These are phyloP conservation scores for Stentor coeruleus DNA, from an alignment of 73 alveolate species.

Conservation along the genomic window DNA sequence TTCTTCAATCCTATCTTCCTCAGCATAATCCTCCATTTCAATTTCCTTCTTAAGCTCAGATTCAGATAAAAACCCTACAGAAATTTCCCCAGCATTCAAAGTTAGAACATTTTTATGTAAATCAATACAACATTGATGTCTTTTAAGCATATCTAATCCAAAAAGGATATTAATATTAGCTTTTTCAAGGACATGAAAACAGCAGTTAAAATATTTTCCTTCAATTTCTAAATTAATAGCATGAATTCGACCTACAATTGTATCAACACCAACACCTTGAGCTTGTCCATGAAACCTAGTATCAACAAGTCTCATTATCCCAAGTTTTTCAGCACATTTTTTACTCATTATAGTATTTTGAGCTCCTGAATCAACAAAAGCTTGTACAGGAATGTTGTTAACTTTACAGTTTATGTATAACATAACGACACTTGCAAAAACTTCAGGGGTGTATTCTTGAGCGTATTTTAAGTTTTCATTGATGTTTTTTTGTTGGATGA, in stretches of 20 bases:
- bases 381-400: constrained; percentile 62
- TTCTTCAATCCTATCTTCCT: not conserved
- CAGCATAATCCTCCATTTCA: not conserved
- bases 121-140: constrained; percentile 84
- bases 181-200: constrained; percentile 73
- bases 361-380: constrained; percentile 92
- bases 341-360: constrained; percentile 75
- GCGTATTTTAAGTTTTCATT: constrained; percentile 72
- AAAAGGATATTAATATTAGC: constrained; percentile 70
- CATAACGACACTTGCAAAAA: constrained; percentile 72
- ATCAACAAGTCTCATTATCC: constrained; percentile 67
- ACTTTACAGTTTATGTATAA: constrained; percentile 69
- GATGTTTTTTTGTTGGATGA: constrained; percentile 57
- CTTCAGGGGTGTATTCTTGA: constrained; percentile 75
- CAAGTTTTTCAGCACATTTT: constrained; percentile 56
- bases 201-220: constrained; percentile 60
- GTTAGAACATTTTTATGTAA: constrained; percentile 51
- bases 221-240: constrained; percentile 79
- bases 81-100: constrained; percentile 68
- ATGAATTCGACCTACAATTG: constrained; percentile 77
- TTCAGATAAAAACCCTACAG: constrained; percentile 75
- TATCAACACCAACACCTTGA: constrained; percentile 75
- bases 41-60: constrained; percentile 50
- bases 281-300: constrained; percentile 83
- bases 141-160: constrained; percentile 84